phyloP scores from a whole-genome alignment of 768 basidiomycete genomes.

The Porphyrellus cyaneotinctus region DNA sequence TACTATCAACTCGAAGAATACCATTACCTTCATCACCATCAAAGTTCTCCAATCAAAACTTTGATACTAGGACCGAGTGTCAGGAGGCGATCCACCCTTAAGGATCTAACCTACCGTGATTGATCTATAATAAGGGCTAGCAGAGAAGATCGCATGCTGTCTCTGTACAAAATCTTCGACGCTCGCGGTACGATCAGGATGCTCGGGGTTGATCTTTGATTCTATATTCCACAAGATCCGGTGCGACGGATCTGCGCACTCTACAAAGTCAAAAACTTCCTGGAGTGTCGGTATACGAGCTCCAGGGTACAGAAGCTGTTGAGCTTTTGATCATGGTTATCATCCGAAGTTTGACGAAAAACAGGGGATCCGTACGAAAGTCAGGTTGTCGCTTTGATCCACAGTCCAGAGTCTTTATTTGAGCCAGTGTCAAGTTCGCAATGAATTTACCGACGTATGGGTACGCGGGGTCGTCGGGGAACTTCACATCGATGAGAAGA shows the following conservation, averaged over 20 bases:
- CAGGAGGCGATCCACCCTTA: not conserved
- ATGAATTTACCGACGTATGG: slow-evolving; percentile 77
- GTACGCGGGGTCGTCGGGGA: slow-evolving; percentile 53
- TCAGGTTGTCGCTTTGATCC: slow-evolving; percentile 58
- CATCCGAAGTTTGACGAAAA: not conserved
- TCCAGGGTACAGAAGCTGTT: slow-evolving; percentile 63
- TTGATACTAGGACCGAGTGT: slow-evolving; percentile 52
- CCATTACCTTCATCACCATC: slow-evolving; percentile 59
- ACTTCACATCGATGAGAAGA: slow-evolving; percentile 33
- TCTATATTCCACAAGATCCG: slow-evolving; percentile 73
- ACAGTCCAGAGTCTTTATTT: slow-evolving; percentile 78
- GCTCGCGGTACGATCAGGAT: slow-evolving; percentile 46
- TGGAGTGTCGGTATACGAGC: slow-evolving; percentile 68
- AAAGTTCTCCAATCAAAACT: slow-evolving; percentile 82
- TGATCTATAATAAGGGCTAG: slow-evolving; percentile 55
- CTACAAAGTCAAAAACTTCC: slow-evolving; percentile 73
- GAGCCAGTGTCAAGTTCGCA: slow-evolving; percentile 73
- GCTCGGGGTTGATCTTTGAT: slow-evolving; percentile 63
- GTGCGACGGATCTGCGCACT: slow-evolving; percentile 64
- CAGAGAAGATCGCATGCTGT: slow-evolving; percentile 55
- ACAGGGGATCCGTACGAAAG: slow-evolving; percentile 47
- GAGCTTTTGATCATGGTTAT: slow-evolving; percentile 36
- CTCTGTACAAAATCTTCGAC: slow-evolving; percentile 59
- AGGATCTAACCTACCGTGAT: slow-evolving; percentile 51
- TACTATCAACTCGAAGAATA: not conserved